A percentile compares a stretch with the other conserved stretches of the same genome.
Conservation (phyloP, 164 flowering plant species). For the Magnolia officinalis region DNA sequence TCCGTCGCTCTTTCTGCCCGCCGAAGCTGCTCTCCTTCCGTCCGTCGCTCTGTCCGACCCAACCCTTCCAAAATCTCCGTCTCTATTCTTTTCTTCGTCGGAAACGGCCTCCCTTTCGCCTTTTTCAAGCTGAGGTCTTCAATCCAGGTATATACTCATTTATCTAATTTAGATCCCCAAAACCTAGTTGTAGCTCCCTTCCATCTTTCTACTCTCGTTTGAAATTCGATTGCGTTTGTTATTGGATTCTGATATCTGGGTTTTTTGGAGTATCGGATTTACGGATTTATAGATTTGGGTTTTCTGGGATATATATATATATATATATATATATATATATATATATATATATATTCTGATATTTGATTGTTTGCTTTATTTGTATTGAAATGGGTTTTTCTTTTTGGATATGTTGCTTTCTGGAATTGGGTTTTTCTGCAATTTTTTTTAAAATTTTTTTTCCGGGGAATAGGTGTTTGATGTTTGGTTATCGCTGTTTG, state of each 20-base stretch:
- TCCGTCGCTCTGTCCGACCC: background rate
- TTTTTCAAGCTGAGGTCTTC: background rate
- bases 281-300: background rate
- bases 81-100: background rate
- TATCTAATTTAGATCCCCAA: background rate
- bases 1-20: conserved; percentile 2
- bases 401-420: background rate
- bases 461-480: background rate
- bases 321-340: conserved; percentile 2
- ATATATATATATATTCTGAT: background rate
- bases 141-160: background rate
- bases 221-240: background rate
- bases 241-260: background rate
- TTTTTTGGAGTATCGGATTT: background rate
- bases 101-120: background rate
- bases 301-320: background rate
- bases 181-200: background rate
- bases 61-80: background rate
- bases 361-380: background rate
- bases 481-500: background rate
- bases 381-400: background rate
- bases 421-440: background rate
- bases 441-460: background rate
- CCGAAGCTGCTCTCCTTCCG: background rate
- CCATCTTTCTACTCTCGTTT: background rate